A percentile compares a stretch with the other conserved stretches of the same genome.
Evolutionary conservation across 331 rosid species (phyloP).

Genomic region (Dryas integrifolia): DNA sequence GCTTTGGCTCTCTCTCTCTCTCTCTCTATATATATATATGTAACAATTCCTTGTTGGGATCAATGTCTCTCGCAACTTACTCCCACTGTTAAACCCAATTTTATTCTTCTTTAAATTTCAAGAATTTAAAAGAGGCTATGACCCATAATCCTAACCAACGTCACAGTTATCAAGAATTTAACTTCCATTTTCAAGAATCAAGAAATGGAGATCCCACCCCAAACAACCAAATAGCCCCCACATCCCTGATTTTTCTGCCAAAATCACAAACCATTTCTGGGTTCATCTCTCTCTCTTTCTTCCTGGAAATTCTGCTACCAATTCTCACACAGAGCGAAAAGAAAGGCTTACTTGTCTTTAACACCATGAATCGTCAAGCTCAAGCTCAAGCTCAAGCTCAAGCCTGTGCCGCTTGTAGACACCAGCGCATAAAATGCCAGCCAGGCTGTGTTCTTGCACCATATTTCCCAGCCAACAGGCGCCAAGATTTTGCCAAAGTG

Average conservation of each 20-base stretch:
- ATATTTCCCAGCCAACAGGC: slow-evolving; percentile 12
- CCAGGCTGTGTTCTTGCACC: slow-evolving; percentile 23
- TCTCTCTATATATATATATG: not conserved
- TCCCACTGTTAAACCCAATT: too few relatives aligned
- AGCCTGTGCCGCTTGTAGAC: slow-evolving; percentile 30
- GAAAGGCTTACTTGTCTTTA: too few relatives aligned
- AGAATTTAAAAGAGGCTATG: too few relatives aligned
- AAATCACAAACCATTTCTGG: not conserved
- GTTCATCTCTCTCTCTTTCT: not conserved
- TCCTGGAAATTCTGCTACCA: not conserved
- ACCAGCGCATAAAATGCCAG: slow-evolving; percentile 26
- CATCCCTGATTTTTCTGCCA: not conserved
- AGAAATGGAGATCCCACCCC: not conserved
- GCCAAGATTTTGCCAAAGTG: slow-evolving; percentile 14
- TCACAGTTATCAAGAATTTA: too few relatives aligned
- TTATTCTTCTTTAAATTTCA: too few relatives aligned
- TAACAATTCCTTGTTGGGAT: not conserved
- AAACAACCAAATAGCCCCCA: not conserved
- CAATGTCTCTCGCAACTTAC: too few relatives aligned
- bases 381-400: not conserved
- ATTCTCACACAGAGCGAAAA: not conserved
- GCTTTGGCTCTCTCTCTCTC: not conserved
- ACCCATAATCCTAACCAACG: too few relatives aligned
- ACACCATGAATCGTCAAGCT: too few relatives aligned
- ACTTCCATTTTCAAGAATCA: not conserved